A percentile compares a stretch with the other conserved stretches of the same genome.
Evolutionary conservation across 371 early-diverging fungal genomes (phyloP).

Genomic region (Syncephalis fuscata): DNA sequence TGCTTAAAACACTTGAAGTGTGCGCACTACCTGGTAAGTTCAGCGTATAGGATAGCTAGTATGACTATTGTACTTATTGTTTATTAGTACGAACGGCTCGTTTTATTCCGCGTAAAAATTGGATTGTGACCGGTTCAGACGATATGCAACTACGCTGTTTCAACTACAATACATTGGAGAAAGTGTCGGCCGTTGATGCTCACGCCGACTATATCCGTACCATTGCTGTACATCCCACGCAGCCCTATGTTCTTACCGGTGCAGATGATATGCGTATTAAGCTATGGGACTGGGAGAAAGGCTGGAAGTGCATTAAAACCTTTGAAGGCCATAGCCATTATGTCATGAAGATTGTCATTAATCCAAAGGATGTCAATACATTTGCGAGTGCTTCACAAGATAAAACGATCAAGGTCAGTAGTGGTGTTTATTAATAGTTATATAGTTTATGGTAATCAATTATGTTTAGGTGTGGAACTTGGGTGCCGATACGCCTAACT

Average conservation of each 20-base stretch:
- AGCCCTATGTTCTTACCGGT: conserved; percentile 80
- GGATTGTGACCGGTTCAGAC: conserved; percentile 94
- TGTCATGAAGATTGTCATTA: conserved; percentile 93
- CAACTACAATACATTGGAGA: conserved; percentile 98
- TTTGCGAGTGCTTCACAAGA: conserved; percentile 93
- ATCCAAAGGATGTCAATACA: conserved; percentile 94
- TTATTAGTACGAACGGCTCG: conserved; percentile 83
- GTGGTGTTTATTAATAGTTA: not conserved
- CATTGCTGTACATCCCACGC: conserved; percentile 93
- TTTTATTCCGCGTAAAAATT: conserved; percentile 92
- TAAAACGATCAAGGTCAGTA: conserved; percentile 63
- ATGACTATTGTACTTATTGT: too few species aligned
- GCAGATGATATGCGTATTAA: conserved; percentile 98
- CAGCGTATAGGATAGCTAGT: not conserved
- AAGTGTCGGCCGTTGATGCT: conserved; percentile 90
- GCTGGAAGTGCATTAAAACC: conserved; percentile 88
- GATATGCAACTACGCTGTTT: conserved; percentile 96
- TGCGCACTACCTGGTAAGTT: conserved; percentile 63
- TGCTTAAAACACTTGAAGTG: conserved; percentile 94
- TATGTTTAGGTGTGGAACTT: conserved; percentile 59
- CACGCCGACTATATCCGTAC: conserved; percentile 97
- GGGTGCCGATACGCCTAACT: conserved; percentile 72
- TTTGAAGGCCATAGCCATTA: conserved; percentile 98
- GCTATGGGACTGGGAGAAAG: conserved; percentile 98
- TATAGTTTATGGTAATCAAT: not conserved